Conservation (phyloP, 768 basidiomycete species). For the Paxillus involutus region DNA sequence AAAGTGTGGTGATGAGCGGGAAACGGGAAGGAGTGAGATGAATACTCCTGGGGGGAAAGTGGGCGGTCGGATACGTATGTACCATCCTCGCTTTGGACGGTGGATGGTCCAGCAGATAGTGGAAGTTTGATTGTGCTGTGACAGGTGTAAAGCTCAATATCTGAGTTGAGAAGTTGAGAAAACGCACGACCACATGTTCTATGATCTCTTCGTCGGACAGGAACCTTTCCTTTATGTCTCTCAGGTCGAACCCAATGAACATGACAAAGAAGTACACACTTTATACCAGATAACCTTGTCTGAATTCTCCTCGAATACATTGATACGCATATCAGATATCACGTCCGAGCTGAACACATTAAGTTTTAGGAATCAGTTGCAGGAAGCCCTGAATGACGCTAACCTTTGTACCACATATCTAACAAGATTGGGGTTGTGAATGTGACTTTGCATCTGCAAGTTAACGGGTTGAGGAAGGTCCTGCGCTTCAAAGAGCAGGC, state of each 20-base stretch:
- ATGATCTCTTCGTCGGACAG: constrained; percentile 74
- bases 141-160: not conserved
- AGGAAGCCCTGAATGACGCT: not conserved
- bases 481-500: not conserved
- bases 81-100: constrained; percentile 81
- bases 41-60: constrained; percentile 61
- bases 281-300: constrained; percentile 72
- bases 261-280: constrained; percentile 37
- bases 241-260: constrained; percentile 7
- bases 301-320: constrained; percentile 57
- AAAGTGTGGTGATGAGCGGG: constrained; percentile 45
- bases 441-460: constrained; percentile 17
- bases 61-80: constrained; percentile 74
- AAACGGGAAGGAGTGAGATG: constrained; percentile 54
- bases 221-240: constrained; percentile 60
- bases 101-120: constrained; percentile 75
- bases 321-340: constrained; percentile 64
- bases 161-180: not conserved
- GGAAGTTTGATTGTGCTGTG: constrained; percentile 66
- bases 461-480: not conserved
- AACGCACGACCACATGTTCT: constrained; percentile 68
- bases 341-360: constrained; percentile 63
- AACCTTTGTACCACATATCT: constrained; percentile 34
- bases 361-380: not conserved
- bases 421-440: constrained; percentile 27